Evolutionary conservation across 75 land plant species (phyloP).

Genomic region (Cunninghamia lanceolata): DNA sequence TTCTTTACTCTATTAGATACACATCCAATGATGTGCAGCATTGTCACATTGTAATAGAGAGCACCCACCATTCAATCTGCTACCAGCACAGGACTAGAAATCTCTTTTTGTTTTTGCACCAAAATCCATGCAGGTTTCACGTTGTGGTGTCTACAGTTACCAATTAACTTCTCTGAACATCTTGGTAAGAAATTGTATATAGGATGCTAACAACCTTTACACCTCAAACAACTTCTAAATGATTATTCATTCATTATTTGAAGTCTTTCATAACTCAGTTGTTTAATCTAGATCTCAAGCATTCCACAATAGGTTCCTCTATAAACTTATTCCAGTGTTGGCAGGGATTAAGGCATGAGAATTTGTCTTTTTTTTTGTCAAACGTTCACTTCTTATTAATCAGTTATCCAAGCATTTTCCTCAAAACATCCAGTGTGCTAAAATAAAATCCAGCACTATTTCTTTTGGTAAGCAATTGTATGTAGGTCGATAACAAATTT

Average conservation of each 20-base stretch:
- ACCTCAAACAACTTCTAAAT: neutral
- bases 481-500: too few relatives aligned
- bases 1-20: neutral
- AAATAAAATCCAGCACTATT: neutral
- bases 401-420: neutral
- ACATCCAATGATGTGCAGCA: neutral
- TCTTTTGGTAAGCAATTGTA: neutral
- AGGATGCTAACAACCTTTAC: neutral
- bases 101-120: neutral
- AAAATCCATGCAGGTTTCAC: neutral
- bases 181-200: neutral
- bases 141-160: neutral
- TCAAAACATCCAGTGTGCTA: neutral
- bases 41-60: neutral
- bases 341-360: neutral
- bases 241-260: neutral
- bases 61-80: neutral
- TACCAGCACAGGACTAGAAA: neutral
- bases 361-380: too few relatives aligned
- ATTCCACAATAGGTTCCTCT: neutral
- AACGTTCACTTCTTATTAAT: neutral
- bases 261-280: neutral
- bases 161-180: neutral
- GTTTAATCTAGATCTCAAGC: neutral
- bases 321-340: neutral